Evolutionary conservation across 495 filamentous ascomycete species (phyloP), one percentile per base, ranked within the genome.

Genomic region (Neurospora sp.): DNA sequence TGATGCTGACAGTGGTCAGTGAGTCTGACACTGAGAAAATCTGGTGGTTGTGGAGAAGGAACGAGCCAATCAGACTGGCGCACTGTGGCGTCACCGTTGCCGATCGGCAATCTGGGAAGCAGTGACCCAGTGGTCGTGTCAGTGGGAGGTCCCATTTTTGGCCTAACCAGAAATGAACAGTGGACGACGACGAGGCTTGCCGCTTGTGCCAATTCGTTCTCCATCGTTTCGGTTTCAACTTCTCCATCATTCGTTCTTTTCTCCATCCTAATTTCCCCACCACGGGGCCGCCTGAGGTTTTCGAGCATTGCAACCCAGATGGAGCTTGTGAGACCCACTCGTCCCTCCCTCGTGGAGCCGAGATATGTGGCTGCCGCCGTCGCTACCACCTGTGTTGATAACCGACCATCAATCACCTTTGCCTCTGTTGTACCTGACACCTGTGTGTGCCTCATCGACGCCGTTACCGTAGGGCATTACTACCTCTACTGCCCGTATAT

Each of bases 61-160:
- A 41, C n/a, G 0, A 66, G 35, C 76, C 76, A 77, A 77, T 77
- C 40, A 70, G 0, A 9, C 9, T 0, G 0, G 16, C 20, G n/a
- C 39, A 14, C 70, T 74, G 69, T 77, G 69, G 74, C 76, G 76
- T 77, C 76, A 77, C 70, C 62, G 72, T 18, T 42, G 76, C 14
- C 72, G 76, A 77, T 77, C 76, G 42, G n/a, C 69, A 73, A 72
- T 76, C 42, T n/a, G 41, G 39, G 23, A 62, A 62, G 54, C 54
- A 62, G 27, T 27, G 27, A 62, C 27, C 27, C 27, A 35, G 54
- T 16, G 54, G 27, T 35, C 54, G 54, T 62, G 54, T 16, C 54
- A 62, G 54, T 62, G 4, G 27, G 12, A 18, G 54, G 27, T 66
- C 23, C 27, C 54, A 66, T 66, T 35, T 35, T 66, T 66, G 54